Evolutionary conservation across 2,329 filamentous ascomycete genomes (phyloP), one percentile per base, ranked within the genome.

Genomic region (Byssoonygena ceratinophila): DNA sequence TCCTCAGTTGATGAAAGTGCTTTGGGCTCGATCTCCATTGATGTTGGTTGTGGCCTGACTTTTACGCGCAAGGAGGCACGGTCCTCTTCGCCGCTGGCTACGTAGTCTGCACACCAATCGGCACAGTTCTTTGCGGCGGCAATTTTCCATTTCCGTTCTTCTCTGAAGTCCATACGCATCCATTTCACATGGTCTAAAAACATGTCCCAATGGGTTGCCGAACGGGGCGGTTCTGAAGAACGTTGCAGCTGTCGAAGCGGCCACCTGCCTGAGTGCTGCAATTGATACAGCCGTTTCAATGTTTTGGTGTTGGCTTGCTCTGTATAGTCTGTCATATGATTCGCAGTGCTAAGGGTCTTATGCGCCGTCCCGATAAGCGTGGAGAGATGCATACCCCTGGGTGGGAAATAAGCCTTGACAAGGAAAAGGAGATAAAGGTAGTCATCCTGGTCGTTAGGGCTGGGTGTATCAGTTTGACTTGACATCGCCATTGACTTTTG

Each of bases 111-210:
- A 67, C 91, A 97, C 61, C 84, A 86, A 61, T 83, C 75, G 1
- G 89, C 92, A 55, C 95, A 75, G 53, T 83, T 88, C 54, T 83
- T 84, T 4, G 90, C 90, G 32, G 84, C 79, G 1, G 85, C 80
- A 63, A 81, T 82, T 70, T 96, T 97, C 89, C 90, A 95, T 66
- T 94, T 95, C 37, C 88, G 76, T 67, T 97, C 92, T 68, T 96
- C 87, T 48, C 85, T 80, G 63, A 96, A 97, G 68, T 98, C 92
- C 1, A 89, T 96, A 47, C 90, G 81, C 87, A 98, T 94, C 91
- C 91, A 97, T 67, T 90, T 94, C 79, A 91, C 87, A 71, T 98
- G 90, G 59, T 89, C 80, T 29, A 98, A 73, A 52, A 97, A 68
- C 49, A 91, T 78, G 69, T 98, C 92, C 79, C 84, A 87, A 60